A percentile compares a stretch with the other conserved stretches of the same genome.
These are phyloP conservation scores for Silene noctiflora DNA, from an alignment of 179 eudicot species.

Conservation along the genomic window DNA sequence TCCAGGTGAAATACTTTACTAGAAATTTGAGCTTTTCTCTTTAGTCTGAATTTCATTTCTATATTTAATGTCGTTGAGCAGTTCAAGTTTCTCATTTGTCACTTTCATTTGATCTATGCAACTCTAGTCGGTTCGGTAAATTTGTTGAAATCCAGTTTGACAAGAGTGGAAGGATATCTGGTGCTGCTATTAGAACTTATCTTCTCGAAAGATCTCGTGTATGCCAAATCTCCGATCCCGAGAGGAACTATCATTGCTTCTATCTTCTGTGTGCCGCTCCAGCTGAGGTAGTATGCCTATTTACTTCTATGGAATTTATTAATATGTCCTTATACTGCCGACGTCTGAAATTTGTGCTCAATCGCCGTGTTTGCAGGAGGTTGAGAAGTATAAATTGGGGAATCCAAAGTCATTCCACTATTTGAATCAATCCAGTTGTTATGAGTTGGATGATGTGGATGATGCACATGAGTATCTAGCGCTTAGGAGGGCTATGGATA, in stretches of 20 bases:
- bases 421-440: slow-evolving; percentile 44
- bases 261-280: slow-evolving; percentile 47
- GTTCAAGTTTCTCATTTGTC: slow-evolving; percentile 24
- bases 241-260: slow-evolving; percentile 47
- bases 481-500: slow-evolving; percentile 49
- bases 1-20: slow-evolving; percentile 33
- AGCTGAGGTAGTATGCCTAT: slow-evolving; percentile 31
- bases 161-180: slow-evolving; percentile 47
- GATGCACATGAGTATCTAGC: slow-evolving; percentile 42
- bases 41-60: neutral
- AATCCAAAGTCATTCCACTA: slow-evolving; percentile 42
- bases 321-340: slow-evolving; percentile 7
- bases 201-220: slow-evolving; percentile 51
- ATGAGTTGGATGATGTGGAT: slow-evolving; percentile 37
- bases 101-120: slow-evolving; percentile 23
- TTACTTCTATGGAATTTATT: neutral
- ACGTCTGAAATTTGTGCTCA: slow-evolving; percentile 12
- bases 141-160: slow-evolving; percentile 55
- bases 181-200: slow-evolving; percentile 49
- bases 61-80: neutral
- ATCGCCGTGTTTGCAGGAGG: slow-evolving; percentile 30
- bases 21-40: neutral
- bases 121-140: slow-evolving; percentile 47
- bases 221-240: slow-evolving; percentile 48
- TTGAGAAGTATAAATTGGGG: slow-evolving; percentile 39